Conservation (phyloP, 2,329 filamentous ascomycete genomes). For the Fusarium oligoseptatum region DNA sequence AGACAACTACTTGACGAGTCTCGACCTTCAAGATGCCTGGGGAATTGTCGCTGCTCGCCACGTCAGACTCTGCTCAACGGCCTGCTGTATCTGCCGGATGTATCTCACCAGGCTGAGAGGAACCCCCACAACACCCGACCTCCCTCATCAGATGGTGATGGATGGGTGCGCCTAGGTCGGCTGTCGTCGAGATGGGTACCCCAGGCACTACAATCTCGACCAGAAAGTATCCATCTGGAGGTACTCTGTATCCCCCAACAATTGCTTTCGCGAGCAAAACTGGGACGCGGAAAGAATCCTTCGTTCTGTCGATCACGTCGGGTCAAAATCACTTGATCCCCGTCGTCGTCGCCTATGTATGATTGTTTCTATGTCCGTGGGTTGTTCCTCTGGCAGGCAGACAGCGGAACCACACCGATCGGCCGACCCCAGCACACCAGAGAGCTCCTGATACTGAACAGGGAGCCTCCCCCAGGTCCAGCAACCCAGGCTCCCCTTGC, state of each 20-base stretch:
- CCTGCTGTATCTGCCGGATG: not conserved
- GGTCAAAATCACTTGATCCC: conserved; percentile 29
- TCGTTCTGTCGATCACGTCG: conserved; percentile 37
- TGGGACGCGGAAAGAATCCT: conserved; percentile 27
- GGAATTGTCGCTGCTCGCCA: conserved; percentile 28
- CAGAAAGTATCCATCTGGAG: not conserved
- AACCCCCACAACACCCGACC: conserved; percentile 14
- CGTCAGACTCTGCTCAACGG: conserved; percentile 36
- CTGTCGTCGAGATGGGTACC: not conserved
- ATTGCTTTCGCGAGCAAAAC: not conserved
- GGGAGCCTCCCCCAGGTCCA: conserved; percentile 16
- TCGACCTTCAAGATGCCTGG: conserved; percentile 22
- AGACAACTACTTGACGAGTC: conserved; percentile 28
- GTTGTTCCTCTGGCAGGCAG: conserved; percentile 11
- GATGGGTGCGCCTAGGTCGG: not conserved
- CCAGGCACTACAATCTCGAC: not conserved
- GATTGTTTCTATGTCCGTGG: conserved; percentile 3
- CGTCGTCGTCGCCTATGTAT: not conserved
- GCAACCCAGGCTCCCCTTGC: conserved; percentile 41
- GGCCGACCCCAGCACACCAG: conserved; percentile 30
- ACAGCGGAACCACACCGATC: conserved; percentile 41
- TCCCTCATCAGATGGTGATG: conserved; percentile 5
- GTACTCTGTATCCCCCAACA: not conserved
- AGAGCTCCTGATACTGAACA: conserved; percentile 19
- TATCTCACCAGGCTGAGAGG: conserved; percentile 21